Evolutionary conservation across 305 asterid species (phyloP).

Genomic region (Lippia alba): DNA sequence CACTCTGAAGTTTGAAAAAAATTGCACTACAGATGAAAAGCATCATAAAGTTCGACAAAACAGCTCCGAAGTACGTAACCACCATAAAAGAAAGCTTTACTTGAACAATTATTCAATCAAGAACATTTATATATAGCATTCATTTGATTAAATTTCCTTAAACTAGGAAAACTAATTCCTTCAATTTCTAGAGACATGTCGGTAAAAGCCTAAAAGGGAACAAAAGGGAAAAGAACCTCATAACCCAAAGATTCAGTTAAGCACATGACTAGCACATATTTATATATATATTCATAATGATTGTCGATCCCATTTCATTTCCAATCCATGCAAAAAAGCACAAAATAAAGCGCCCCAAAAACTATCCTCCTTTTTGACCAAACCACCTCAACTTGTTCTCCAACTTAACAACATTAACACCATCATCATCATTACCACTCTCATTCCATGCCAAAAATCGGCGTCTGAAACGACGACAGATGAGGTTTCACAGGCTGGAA

Average conservation of each 20-base stretch:
- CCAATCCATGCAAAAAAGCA: slow-evolving; percentile 45
- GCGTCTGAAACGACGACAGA: slow-evolving; percentile 61
- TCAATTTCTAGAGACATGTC: slow-evolving; percentile 6
- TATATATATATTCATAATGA: slow-evolving; percentile 31
- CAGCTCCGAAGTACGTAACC: no score
- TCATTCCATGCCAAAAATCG: slow-evolving; percentile 79
- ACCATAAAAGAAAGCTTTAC: no score
- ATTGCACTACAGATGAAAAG: no score
- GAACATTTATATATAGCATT: no score
- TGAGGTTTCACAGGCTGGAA: slow-evolving; percentile 48
- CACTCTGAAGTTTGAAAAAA: no score
- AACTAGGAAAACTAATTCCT: not conserved
- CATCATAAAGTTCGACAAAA: no score
- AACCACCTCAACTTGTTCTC: slow-evolving; percentile 43
- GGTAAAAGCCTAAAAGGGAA: not conserved
- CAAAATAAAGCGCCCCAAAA: not conserved
- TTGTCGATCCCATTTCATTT: slow-evolving; percentile 34
- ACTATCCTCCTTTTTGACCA: slow-evolving; percentile 48
- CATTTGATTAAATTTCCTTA: not conserved
- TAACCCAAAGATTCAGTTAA: not conserved
- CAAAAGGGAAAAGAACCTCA: not conserved
- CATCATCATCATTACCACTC: not conserved
- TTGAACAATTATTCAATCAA: no score
- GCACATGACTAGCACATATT: not conserved
- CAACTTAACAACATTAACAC: slow-evolving; percentile 31